These are phyloP conservation scores for Neurospora terricola DNA, from an alignment of 495 filamentous ascomycete genomes.

Conservation along the genomic window DNA sequence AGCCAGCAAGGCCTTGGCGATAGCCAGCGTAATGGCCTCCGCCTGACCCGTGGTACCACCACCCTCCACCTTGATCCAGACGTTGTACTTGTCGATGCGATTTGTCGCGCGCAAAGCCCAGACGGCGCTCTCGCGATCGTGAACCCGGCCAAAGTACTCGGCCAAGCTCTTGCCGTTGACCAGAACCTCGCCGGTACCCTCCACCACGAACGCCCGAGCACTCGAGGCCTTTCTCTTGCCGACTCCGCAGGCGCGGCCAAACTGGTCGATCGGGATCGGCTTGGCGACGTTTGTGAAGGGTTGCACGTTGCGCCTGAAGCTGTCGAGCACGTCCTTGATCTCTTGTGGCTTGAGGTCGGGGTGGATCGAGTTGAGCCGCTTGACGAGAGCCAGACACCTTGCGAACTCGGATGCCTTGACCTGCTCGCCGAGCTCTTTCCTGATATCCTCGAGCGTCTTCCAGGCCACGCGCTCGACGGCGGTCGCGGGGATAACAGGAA, in stretches of 20 bases:
- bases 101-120: conserved; percentile 79
- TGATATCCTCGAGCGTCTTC: conserved; percentile 70
- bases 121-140: conserved; percentile 88
- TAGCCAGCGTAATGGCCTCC: conserved; percentile 86
- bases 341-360: conserved; percentile 63
- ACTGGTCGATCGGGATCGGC: conserved; percentile 52
- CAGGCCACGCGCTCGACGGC: conserved; percentile 73
- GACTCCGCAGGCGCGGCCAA: conserved; percentile 64
- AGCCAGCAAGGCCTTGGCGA: conserved; percentile 76
- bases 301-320: conserved; percentile 68
- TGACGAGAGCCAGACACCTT: conserved; percentile 61
- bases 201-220: conserved; percentile 77
- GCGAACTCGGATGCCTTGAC: conserved; percentile 73
- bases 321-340: conserved; percentile 50
- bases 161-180: conserved; percentile 79
- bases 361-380: conserved; percentile 77
- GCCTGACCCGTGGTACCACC: conserved; percentile 93
- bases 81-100: conserved; percentile 94
- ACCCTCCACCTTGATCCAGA: conserved; percentile 73
- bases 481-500: conserved; percentile 54
- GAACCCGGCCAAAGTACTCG: conserved; percentile 72
- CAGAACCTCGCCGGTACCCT: conserved; percentile 80
- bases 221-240: conserved; percentile 79
- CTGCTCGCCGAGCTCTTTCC: conserved; percentile 60
- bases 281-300: conserved; percentile 50